These are phyloP conservation scores for Solanum hybrid DNA, from an alignment of 305 asterid species.

Conservation along the genomic window DNA sequence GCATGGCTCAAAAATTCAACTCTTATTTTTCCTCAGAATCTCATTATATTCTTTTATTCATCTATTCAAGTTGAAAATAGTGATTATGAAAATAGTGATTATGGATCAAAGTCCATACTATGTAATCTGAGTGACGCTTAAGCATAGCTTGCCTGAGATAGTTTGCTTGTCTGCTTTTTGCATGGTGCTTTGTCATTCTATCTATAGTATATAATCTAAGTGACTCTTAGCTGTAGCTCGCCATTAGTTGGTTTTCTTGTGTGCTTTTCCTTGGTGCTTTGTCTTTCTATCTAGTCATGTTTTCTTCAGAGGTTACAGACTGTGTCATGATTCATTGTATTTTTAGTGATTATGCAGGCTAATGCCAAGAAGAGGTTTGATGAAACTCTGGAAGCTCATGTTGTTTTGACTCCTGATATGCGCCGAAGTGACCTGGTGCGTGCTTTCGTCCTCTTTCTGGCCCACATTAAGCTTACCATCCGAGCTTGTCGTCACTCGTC, in stretches of 20 bases:
- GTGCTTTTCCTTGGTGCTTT: neutral
- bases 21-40: neutral
- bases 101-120: neutral
- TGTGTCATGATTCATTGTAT: conserved; percentile 18
- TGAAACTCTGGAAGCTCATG: conserved; percentile 96
- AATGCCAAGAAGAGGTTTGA: conserved; percentile 54
- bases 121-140: neutral
- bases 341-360: conserved; percentile 63
- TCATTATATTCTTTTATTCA: neutral
- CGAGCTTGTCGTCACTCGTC: neutral
- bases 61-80: neutral
- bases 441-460: conserved; percentile 7
- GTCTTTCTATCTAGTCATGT: neutral
- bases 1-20: neutral
- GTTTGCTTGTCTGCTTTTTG: neutral
- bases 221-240: neutral
- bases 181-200: neutral
- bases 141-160: neutral
- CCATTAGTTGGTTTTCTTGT: neutral
- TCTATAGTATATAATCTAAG: neutral
- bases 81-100: too few species aligned
- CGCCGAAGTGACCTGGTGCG: conserved; percentile 92
- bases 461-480: neutral
- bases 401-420: conserved; percentile 76
- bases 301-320: neutral